Percentiles rank a stretch among this genome's conserved stretches.
Evolutionary conservation across 441 rosid species (phyloP).

Genomic region (Erodium chrysanthum): DNA sequence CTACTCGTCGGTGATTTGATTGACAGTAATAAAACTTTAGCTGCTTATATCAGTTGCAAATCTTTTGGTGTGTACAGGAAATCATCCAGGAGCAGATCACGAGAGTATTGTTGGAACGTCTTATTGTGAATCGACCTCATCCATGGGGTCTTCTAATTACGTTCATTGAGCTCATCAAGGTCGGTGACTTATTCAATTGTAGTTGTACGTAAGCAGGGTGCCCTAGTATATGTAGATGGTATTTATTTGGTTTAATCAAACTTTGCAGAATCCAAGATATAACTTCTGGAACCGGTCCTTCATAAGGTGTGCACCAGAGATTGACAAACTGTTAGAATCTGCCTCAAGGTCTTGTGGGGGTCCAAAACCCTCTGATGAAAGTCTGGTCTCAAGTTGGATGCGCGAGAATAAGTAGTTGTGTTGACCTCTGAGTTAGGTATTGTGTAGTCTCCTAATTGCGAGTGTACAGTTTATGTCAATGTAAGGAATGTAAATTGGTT

Average conservation of each 20-base stretch:
- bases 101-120: slow-evolving; percentile 84
- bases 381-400: slow-evolving; percentile 79
- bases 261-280: slow-evolving; percentile 78
- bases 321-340: slow-evolving; percentile 93
- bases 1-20: neutral
- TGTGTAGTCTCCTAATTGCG: neutral
- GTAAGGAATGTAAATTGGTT: too few species aligned
- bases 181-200: slow-evolving; percentile 8
- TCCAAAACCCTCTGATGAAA: slow-evolving; percentile 76
- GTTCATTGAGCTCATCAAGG: slow-evolving; percentile 98
- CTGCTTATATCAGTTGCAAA: neutral
- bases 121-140: slow-evolving; percentile 87
- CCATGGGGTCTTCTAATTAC: slow-evolving; percentile 99
- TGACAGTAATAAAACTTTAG: neutral
- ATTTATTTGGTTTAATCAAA: neutral
- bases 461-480: neutral
- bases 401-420: slow-evolving; percentile 47
- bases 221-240: neutral
- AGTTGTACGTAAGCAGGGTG: neutral
- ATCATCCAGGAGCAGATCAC: slow-evolving; percentile 97
- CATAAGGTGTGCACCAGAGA: slow-evolving; percentile 95
- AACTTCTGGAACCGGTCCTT: slow-evolving; percentile 86
- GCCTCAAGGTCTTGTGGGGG: slow-evolving; percentile 92
- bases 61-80: slow-evolving; percentile 41
- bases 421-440: neutral